Evolutionary conservation across 805 yeast genomes (phyloP).

Genomic region (Metschnikowia dekortorum): DNA sequence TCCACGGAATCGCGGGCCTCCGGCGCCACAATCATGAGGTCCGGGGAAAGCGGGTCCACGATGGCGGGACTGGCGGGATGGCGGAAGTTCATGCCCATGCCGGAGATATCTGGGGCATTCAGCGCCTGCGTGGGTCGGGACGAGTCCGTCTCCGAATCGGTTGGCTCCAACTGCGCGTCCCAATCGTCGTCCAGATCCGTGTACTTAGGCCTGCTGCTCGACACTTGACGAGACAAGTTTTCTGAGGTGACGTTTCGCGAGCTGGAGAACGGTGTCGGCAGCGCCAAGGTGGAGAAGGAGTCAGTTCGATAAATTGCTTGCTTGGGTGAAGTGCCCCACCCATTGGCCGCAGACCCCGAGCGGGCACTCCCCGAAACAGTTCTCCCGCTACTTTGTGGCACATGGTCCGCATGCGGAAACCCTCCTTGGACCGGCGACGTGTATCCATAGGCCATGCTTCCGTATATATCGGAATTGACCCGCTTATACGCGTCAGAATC

Average conservation of each 20-base stretch:
- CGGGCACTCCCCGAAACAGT: not conserved
- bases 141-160: constrained; percentile 5
- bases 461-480: constrained; percentile 36
- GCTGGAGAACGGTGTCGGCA: not conserved
- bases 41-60: constrained; percentile 37
- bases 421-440: constrained; percentile 17
- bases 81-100: constrained; percentile 6
- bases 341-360: not conserved
- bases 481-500: constrained; percentile 15
- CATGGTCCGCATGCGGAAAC: not conserved
- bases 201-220: constrained; percentile 30
- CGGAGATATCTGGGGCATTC: not conserved
- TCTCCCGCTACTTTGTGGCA: not conserved
- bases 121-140: not conserved
- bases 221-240: constrained; percentile 5
- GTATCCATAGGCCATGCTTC: constrained; percentile 29
- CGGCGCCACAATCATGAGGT: constrained; percentile 25
- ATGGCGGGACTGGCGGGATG: constrained; percentile 21
- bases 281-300: constrained; percentile 3
- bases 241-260: constrained; percentile 7
- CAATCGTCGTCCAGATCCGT: constrained; percentile 86
- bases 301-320: not conserved
- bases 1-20: constrained; percentile 21
- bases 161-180: constrained; percentile 63
- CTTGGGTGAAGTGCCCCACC: constrained; percentile 1